Evolutionary conservation across 2,329 filamentous ascomycete species (phyloP).

Genomic region (Penicillium palitans): DNA sequence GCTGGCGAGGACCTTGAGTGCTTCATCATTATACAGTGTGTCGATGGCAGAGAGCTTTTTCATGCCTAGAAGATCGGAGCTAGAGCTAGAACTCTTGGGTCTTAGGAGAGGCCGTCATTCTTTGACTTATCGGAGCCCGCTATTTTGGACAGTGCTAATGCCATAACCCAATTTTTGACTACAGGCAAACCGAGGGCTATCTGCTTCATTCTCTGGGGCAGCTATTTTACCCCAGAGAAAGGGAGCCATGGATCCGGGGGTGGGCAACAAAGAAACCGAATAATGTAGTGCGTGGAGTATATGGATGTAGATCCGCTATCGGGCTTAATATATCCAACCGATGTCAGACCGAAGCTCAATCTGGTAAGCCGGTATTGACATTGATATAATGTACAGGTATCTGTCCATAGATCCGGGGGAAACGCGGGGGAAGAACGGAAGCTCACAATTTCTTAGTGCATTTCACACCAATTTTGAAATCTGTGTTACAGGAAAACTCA

Average conservation of each 20-base stretch:
- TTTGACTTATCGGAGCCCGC: not conserved
- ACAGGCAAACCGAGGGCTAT: not conserved
- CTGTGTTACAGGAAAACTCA: too few relatives aligned
- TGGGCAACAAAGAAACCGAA: not conserved
- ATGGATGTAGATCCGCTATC: not conserved
- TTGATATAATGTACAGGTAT: too few relatives aligned
- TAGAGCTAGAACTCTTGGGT: not conserved
- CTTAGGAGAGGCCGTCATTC: not conserved
- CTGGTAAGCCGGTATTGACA: too few relatives aligned
- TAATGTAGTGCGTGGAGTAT: not conserved
- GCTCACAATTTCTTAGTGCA: too few relatives aligned
- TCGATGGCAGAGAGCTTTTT: not conserved
- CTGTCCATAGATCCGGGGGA: too few relatives aligned
- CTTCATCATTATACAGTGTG: not conserved
- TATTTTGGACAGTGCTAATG: not conserved
- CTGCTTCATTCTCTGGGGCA: not conserved
- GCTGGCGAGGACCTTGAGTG: not conserved
- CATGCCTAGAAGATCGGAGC: not conserved
- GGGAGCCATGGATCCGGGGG: not conserved
- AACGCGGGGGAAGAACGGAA: too few relatives aligned
- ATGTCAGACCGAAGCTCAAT: too few relatives aligned
- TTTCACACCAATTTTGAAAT: too few relatives aligned
- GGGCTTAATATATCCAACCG: too few relatives aligned
- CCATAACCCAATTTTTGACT: not conserved
- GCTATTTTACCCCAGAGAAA: not conserved